Conservation (phyloP, 164 flowering plant species). For the Vitis vinifera region ASM3070453v1 NC_081814.1:13962501-13963000, state of each 20-base stretch:
- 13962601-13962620: slow-evolving; percentile 11
- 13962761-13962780: slow-evolving; percentile 11
- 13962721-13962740: not conserved
- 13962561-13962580: slow-evolving; percentile 38
- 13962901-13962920: not conserved
- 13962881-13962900: not conserved
- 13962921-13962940: not conserved
- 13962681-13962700: not conserved
- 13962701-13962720: slow-evolving; percentile 4
- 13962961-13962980: not conserved
- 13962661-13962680: too few species aligned
- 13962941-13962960: not conserved
- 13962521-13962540: not conserved
- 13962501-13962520: not conserved
- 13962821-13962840: slow-evolving; percentile 7
- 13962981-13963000: not conserved
- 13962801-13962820: slow-evolving; percentile 15
- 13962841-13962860: slow-evolving; percentile 20
- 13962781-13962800: slow-evolving; percentile 4
- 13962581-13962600: slow-evolving; percentile 33
- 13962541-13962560: too few species aligned
- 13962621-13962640: not conserved
- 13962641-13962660: too few species aligned
- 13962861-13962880: too few species aligned
- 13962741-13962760: slow-evolving; percentile 17